Evolutionary conservation across 2,329 filamentous ascomycete genomes (phyloP).

Genomic region (Diaporthe caulivora): DNA sequence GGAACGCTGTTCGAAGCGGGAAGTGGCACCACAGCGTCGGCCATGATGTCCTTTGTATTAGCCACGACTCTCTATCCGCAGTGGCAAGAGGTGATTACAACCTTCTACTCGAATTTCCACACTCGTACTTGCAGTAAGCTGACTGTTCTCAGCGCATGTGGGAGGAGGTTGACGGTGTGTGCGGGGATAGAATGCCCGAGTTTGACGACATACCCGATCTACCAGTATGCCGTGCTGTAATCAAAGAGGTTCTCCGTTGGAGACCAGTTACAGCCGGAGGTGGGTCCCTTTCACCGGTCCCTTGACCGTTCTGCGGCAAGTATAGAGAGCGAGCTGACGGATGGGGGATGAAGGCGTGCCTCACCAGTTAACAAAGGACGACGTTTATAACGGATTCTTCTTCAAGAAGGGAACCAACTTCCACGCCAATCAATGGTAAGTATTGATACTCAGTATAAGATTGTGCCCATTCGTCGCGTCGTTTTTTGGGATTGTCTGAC

Average conservation of each 20-base stretch:
- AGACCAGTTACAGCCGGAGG: slow-evolving; percentile 14
- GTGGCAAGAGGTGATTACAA: neutral
- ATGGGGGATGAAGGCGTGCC: neutral
- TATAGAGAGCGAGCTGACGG: neutral
- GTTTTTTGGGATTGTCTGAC: neutral
- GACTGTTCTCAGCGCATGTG: neutral
- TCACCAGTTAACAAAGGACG: slow-evolving; percentile 15
- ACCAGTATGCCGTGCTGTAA: slow-evolving; percentile 11
- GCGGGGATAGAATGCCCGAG: slow-evolving; percentile 2
- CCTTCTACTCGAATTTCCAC: too few relatives aligned
- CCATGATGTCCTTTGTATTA: slow-evolving; percentile 1
- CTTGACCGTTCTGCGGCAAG: neutral
- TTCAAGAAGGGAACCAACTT: slow-evolving; percentile 12
- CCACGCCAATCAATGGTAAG: slow-evolving; percentile 1
- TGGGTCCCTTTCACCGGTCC: neutral
- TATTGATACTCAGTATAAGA: neutral
- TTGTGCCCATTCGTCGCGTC: neutral
- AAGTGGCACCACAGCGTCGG: slow-evolving; percentile 4
- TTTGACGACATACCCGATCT: slow-evolving; percentile 11
- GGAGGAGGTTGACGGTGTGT: slow-evolving; percentile 10
- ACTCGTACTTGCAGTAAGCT: neutral
- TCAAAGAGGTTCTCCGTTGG: slow-evolving; percentile 11
- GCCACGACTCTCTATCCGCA: neutral
- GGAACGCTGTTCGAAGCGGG: slow-evolving; percentile 1
- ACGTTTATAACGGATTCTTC: slow-evolving; percentile 15